phyloP scores from a whole-genome alignment of 23 red algal genomes.

The Chondrus crispus region DNA sequence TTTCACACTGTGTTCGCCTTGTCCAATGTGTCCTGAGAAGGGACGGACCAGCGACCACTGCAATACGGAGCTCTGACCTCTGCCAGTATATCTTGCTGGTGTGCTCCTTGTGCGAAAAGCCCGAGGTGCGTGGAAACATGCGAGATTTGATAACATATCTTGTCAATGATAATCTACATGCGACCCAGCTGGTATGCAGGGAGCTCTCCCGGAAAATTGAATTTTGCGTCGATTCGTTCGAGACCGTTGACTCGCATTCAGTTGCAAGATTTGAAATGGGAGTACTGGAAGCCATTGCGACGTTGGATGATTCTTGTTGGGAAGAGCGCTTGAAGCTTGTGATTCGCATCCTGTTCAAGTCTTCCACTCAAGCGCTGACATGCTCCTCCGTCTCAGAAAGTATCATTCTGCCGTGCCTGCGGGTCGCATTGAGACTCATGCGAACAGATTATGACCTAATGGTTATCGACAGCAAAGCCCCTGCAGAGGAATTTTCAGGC shows the following conservation, averaged over 20 bases:
- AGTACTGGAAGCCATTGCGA: slow-evolving; percentile 47
- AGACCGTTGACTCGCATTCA: slow-evolving; percentile 47
- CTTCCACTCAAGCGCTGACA: slow-evolving; percentile 30
- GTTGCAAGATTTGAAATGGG: slow-evolving; percentile 55
- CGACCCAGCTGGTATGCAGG: slow-evolving; percentile 42
- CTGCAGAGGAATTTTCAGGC: not conserved
- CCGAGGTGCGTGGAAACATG: slow-evolving; percentile 28
- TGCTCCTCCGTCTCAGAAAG: slow-evolving; percentile 51
- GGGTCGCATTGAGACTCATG: slow-evolving; percentile 28
- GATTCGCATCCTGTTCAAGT: slow-evolving; percentile 61
- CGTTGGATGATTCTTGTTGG: slow-evolving; percentile 43
- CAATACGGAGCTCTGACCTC: not conserved
- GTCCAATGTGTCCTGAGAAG: not conserved
- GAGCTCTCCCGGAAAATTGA: slow-evolving; percentile 46
- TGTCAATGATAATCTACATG: slow-evolving; percentile 29
- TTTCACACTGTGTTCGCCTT: slow-evolving; percentile 31
- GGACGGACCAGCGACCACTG: not conserved
- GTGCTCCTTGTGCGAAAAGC: slow-evolving; percentile 33
- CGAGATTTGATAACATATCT: slow-evolving; percentile 40
- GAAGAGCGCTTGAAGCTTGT: slow-evolving; percentile 58
- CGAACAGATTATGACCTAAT: not conserved
- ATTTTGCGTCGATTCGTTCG: slow-evolving; percentile 67
- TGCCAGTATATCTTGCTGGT: slow-evolving; percentile 12
- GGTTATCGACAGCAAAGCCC: not conserved
- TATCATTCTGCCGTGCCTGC: slow-evolving; percentile 57